phyloP scores from a whole-genome alignment of 148 eudicot species.

The Vaccinium corymbosum region DNA sequence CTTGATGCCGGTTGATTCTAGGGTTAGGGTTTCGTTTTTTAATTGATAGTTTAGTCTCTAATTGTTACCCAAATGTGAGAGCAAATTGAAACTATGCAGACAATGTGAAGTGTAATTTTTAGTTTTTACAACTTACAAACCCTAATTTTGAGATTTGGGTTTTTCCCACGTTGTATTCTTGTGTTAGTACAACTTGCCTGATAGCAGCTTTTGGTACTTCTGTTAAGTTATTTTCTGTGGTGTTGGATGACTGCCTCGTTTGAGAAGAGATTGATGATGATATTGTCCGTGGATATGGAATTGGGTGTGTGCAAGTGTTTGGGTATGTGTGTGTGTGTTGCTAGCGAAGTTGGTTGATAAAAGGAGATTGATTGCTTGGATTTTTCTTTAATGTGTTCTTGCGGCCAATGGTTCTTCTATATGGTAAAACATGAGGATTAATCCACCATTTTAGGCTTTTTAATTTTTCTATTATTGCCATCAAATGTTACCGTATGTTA shows the following conservation, averaged over 20 bases:
- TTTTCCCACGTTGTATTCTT: background rate
- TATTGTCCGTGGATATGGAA: background rate
- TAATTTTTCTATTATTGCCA: background rate
- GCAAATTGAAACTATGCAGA: background rate
- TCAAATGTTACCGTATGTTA: no score
- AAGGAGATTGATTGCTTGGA: background rate
- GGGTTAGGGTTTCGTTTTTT: background rate
- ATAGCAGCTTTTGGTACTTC: background rate
- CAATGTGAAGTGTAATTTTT: background rate
- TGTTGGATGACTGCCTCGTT: background rate
- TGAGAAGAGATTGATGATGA: background rate
- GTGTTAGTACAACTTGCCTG: background rate
- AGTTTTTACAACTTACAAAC: background rate
- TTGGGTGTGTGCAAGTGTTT: background rate
- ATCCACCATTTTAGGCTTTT: background rate
- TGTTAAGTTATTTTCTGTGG: background rate
- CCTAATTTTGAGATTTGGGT: background rate
- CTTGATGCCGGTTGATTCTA: background rate
- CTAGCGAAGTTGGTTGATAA: background rate
- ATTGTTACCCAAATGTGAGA: background rate
- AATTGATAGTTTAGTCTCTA: background rate
- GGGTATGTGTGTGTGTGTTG: no score
- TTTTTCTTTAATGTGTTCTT: background rate
- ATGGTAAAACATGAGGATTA: background rate
- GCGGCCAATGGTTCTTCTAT: background rate